Evolutionary conservation across 1,284 basidiomycete genomes (phyloP).

Genomic region (Wallemia mellicola): DNA sequence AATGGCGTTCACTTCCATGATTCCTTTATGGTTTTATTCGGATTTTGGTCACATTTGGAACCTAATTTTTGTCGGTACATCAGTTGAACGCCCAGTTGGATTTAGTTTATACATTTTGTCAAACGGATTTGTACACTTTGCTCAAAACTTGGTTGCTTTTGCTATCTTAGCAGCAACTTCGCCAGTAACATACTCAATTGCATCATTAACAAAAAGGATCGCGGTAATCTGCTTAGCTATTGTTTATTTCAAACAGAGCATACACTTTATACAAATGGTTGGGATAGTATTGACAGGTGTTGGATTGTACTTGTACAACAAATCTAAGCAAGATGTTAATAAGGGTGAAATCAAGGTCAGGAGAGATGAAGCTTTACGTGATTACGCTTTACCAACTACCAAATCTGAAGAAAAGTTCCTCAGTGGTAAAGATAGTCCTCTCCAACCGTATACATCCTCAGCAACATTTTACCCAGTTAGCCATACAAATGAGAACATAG

Average conservation of each 20-base stretch:
- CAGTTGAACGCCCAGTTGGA: background rate
- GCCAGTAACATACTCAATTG: conserved; percentile 95
- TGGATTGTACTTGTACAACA: conserved; percentile 89
- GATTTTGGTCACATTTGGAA: conserved; percentile 31
- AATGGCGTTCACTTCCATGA: conserved; percentile 78
- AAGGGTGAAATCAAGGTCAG: conserved; percentile 62
- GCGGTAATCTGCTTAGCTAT: conserved; percentile 95
- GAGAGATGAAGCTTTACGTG: conserved; percentile 46
- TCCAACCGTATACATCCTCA: background rate
- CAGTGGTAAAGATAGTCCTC: background rate
- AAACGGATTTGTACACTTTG: conserved; percentile 88
- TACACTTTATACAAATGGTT: conserved; percentile 45
- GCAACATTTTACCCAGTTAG: background rate
- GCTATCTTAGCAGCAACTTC: conserved; percentile 81
- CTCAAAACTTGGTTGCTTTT: conserved; percentile 91
- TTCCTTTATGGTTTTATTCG: conserved; percentile 68
- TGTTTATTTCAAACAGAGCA: conserved; percentile 73
- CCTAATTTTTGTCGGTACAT: background rate
- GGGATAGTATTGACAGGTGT: conserved; percentile 71
- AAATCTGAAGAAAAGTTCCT: conserved; percentile 7
- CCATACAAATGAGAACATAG: background rate
- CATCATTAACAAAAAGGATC: conserved; percentile 87
- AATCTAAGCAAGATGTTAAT: conserved; percentile 71
- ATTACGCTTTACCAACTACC: conserved; percentile 39
- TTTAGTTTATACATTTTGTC: conserved; percentile 33